Base-by-base conservation (phyloP, 768 basidiomycete species). In the Glaciozyma martinii region DNA sequence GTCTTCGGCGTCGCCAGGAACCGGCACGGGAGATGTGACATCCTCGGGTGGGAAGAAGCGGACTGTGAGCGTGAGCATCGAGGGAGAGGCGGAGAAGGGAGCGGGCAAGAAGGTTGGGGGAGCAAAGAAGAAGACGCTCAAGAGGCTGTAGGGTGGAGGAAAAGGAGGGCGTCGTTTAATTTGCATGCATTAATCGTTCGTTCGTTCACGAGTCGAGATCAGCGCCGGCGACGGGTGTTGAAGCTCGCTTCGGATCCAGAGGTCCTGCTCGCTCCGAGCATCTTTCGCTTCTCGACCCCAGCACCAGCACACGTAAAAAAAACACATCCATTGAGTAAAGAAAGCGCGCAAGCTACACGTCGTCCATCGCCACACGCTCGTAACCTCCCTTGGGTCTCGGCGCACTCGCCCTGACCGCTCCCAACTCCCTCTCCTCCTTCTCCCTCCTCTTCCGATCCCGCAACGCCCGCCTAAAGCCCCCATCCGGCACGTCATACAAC, bases 401-500 rank as follows among this genome's bases (percentile, higher is more conserved):
- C 19, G 18, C 12, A 19, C 43, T 27, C 57, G 19, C 15, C 44
- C 25, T 47, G 25, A 23, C 23, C 37, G 58, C 21, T 15, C n/a
- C 46, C 27, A 27, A 3, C 6, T 58, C 50, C 40, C 47, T 15
- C 1, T 33, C 54, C 6, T 57, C 47, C 47, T 49, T 49, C 23
- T 44, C 55, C 19, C 47, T 30, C 42, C 32, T 30, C 16, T 27
- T 53, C 8, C 63, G 23, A 33, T 59, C 63, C 21, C 54, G 47
- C 6, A 23, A 47, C 8, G 47, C 47, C 2, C 47, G 47, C 74
- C 79, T 78, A 54, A 77, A 88, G 87, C 59, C 77, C 10, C 64
- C 63, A 29, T 62, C 47, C 5, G 60, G 65, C 0, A 62, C 37
- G 12, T 44, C 65, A 10, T 61, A 63, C 40, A 66, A 21, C 49